These are phyloP conservation scores for Kwoniella sp. DNA, from an alignment of 768 basidiomycete genomes.

Conservation along the genomic window DNA sequence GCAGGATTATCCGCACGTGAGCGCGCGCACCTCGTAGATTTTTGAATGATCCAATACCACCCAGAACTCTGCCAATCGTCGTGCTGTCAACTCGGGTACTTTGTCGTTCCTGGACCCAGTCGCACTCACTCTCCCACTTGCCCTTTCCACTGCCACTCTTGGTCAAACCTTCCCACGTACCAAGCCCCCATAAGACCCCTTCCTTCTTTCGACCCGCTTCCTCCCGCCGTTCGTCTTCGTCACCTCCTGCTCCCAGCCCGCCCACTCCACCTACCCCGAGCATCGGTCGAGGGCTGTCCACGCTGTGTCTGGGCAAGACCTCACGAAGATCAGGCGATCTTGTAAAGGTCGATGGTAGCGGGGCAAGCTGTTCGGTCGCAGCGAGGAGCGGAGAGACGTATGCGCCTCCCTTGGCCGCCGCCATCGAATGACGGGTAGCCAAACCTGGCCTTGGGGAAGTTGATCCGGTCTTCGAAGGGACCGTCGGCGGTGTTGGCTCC, in stretches of 20 bases:
- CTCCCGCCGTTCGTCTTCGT: constrained; percentile 39
- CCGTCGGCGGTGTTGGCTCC: background rate
- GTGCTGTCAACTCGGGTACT: too few relatives aligned
- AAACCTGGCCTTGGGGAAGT: constrained; percentile 8
- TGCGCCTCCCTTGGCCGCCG: constrained; percentile 10
- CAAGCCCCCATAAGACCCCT: constrained; percentile 48
- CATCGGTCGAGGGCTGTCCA: constrained; percentile 2
- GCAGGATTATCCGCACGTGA: constrained; percentile 1
- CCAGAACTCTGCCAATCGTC: constrained; percentile 49
- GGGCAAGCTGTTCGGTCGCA: background rate
- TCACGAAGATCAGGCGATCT: constrained; percentile 9
- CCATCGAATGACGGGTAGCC: constrained; percentile 19
- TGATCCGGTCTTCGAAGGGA: background rate
- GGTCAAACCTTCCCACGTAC: constrained; percentile 47
- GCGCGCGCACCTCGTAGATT: constrained; percentile 47
- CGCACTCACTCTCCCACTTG: constrained; percentile 48
- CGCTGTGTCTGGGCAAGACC: background rate
- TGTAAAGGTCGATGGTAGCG: background rate
- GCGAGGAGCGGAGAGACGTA: constrained; percentile 21
- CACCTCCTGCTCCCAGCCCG: constrained; percentile 24
- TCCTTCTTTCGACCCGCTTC: constrained; percentile 47
- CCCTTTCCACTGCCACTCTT: constrained; percentile 30
- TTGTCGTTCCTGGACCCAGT: too few relatives aligned
- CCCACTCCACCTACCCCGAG: constrained; percentile 21
- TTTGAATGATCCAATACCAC: constrained; percentile 47